These are phyloP conservation scores for Nitzschia sp. DNA, from an alignment of 108 stramenopile genomes.

Conservation along the genomic window DNA sequence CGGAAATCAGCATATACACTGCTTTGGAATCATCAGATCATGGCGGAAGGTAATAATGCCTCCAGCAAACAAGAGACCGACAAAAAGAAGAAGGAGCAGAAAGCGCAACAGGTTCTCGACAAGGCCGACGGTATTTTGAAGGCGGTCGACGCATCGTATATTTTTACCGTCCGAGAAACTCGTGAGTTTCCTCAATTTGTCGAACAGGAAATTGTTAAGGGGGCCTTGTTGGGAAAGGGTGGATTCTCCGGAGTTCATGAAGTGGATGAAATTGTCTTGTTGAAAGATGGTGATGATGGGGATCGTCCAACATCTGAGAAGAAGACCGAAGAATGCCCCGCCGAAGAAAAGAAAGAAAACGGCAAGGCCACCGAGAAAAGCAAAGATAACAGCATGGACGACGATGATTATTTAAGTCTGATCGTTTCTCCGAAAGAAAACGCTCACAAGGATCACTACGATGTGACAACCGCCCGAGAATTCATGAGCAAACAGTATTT, in stretches of 20 bases:
- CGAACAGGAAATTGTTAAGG: constrained; percentile 42
- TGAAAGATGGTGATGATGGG: no score
- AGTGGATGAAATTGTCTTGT: constrained; percentile 32
- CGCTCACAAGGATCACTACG: constrained; percentile 40
- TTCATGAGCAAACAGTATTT: constrained; percentile 42
- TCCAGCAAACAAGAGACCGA: background rate
- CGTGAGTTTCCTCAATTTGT: constrained; percentile 33
- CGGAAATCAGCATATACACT: no score
- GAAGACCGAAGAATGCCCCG: background rate
- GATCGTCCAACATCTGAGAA: no score
- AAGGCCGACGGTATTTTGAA: constrained; percentile 18
- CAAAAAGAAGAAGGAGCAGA: background rate
- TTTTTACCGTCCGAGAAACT: background rate
- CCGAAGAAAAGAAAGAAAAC: background rate
- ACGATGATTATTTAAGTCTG: background rate
- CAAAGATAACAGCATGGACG: background rate
- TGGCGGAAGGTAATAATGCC: no score
- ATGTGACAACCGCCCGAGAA: constrained; percentile 40
- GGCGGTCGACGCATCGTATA: constrained; percentile 24
- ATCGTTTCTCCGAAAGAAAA: background rate
- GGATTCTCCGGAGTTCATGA: constrained; percentile 66
- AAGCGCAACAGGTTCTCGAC: constrained; percentile 20
- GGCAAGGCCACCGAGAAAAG: background rate
- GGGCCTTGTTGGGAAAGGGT: constrained; percentile 49
- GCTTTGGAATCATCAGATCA: no score